These are phyloP conservation scores for Anthracocystis panici-leucophaei DNA, from an alignment of 1,284 basidiomycete genomes.

Conservation along the genomic window DNA sequence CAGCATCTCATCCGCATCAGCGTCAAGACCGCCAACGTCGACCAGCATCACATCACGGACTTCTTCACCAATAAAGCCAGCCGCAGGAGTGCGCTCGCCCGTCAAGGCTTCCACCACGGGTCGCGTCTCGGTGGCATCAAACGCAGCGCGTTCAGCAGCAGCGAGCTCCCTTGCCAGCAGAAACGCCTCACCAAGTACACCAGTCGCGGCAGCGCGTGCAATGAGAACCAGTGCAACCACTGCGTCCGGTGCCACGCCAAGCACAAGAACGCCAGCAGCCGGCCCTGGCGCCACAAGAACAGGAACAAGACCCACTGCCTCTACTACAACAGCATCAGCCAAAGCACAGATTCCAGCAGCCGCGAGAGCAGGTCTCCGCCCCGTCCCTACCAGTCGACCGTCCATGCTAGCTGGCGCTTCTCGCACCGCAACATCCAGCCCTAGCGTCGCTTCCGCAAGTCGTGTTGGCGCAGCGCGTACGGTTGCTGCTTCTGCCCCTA, in stretches of 20 bases:
- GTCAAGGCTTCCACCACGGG: conserved; percentile 37
- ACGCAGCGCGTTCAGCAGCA: conserved; percentile 32
- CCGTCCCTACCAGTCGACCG: conserved; percentile 45
- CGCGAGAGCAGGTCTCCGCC: conserved; percentile 54
- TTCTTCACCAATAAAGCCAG: conserved; percentile 33
- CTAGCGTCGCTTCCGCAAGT: conserved; percentile 28
- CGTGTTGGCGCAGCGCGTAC: conserved; percentile 22
- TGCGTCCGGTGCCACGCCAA: conserved; percentile 14
- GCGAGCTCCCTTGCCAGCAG: conserved; percentile 33
- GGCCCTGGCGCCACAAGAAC: conserved; percentile 14
- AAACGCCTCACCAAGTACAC: conserved; percentile 35
- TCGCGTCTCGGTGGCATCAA: conserved; percentile 28
- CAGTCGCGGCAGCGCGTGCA: conserved; percentile 23
- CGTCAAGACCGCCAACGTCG: conserved; percentile 28
- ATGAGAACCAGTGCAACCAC: conserved; percentile 13
- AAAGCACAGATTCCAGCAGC: conserved; percentile 47
- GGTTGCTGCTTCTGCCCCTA: conserved; percentile 31
- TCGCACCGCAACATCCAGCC: conserved; percentile 39
- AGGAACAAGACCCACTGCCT: conserved; percentile 9
- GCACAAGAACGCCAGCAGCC: conserved; percentile 29
- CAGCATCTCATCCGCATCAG: conserved; percentile 27
- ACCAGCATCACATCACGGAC: conserved; percentile 25
- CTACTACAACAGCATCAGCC: conserved; percentile 16
- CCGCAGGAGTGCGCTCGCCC: conserved; percentile 30
- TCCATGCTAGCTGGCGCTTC: conserved; percentile 51